Conservation (phyloP, 225 moss, liverwort and hornwort species). For the Sphagnum contortum region DNA sequence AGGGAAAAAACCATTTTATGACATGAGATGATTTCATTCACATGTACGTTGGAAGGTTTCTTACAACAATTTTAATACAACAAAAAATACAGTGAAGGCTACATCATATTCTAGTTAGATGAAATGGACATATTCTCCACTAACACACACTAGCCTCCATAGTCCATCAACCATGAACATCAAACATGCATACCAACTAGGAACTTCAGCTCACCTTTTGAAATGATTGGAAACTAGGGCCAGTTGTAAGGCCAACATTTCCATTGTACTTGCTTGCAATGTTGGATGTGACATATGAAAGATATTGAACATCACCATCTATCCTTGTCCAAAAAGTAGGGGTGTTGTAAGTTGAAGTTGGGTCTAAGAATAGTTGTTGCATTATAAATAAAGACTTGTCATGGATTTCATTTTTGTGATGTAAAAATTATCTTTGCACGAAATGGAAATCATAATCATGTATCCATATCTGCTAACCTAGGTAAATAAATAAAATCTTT, state of each 20-base stretch:
- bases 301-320: conserved; percentile 74
- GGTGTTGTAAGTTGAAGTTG: conserved; percentile 69
- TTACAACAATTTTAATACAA: neutral
- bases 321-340: conserved; percentile 62
- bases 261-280: conserved; percentile 75
- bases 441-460: no score
- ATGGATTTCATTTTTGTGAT: no score
- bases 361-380: conserved; percentile 46
- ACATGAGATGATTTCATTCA: no score
- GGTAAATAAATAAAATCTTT: no score
- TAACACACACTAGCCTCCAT: no score
- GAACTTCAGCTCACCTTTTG: conserved; percentile 54
- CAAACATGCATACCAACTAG: neutral
- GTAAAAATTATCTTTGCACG: no score
- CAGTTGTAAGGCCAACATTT: conserved; percentile 65
- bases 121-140: no score
- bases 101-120: neutral
- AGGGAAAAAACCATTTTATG: no score
- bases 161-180: no score
- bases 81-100: neutral
- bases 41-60: neutral
- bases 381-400: neutral
- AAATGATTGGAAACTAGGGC: conserved; percentile 54
- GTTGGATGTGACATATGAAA: conserved; percentile 52
- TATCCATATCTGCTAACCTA: no score